Conservation (phyloP, 148 eudicot genomes). For the Rhododendron simsii region DNA sequence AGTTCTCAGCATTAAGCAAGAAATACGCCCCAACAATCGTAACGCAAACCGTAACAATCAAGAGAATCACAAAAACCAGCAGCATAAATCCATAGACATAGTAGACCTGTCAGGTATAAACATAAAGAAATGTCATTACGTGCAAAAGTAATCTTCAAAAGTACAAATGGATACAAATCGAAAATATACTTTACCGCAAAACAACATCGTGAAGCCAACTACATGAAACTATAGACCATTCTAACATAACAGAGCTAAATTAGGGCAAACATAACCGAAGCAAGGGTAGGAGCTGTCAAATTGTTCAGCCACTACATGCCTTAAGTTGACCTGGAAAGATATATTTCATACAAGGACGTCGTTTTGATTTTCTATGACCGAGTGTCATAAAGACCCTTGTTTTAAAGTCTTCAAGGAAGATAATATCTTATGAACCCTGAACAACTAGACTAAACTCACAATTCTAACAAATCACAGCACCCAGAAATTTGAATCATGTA, state of each 20-base stretch:
- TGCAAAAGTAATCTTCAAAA: not conserved
- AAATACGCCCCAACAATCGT: constrained; percentile 96
- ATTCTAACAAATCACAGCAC: not conserved
- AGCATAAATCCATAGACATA: constrained; percentile 93
- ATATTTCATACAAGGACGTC: not conserved
- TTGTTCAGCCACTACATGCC: not conserved
- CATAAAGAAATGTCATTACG: not conserved
- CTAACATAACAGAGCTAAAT: not conserved
- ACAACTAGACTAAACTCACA: not conserved
- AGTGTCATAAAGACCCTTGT: too few relatives aligned
- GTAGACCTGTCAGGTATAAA: constrained; percentile 59
- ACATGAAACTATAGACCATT: not conserved
- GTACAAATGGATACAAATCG: not conserved
- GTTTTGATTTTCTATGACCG: too few relatives aligned
- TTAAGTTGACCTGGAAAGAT: not conserved
- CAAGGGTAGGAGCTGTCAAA: not conserved
- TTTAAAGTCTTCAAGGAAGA: too few relatives aligned
- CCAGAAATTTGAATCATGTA: not conserved
- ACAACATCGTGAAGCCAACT: not conserved
- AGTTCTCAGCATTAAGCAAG: constrained; percentile 97
- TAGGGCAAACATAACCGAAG: not conserved
- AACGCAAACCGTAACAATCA: constrained; percentile 89
- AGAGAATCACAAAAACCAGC: constrained; percentile 78
- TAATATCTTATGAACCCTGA: not conserved
- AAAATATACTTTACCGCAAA: not conserved